Conservation (phyloP, 1,284 basidiomycete species). For the Leccinum cinnamomeum region DNA sequence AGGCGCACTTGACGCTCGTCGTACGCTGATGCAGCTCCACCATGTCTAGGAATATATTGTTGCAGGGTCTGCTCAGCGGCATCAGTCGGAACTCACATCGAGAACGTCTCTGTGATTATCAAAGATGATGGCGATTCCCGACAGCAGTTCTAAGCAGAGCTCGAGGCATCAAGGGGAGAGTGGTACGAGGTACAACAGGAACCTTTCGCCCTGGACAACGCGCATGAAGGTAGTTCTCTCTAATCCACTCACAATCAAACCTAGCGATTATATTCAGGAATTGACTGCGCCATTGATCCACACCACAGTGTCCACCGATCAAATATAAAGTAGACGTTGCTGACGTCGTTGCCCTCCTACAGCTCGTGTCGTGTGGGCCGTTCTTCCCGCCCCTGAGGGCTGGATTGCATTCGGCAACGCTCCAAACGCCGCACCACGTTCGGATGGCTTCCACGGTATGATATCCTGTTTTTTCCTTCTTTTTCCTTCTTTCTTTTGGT, state of each 20-base stretch:
- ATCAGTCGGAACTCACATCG: constrained; percentile 56
- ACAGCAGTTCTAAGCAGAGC: constrained; percentile 50
- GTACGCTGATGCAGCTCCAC: constrained; percentile 35
- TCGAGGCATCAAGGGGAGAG: constrained; percentile 56
- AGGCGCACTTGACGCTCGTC: constrained; percentile 37
- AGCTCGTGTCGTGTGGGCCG: constrained; percentile 64
- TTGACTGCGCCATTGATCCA: constrained; percentile 26
- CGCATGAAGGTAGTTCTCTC: constrained; percentile 7
- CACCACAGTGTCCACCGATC: constrained; percentile 32
- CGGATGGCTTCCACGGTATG: constrained; percentile 41
- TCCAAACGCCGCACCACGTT: constrained; percentile 49
- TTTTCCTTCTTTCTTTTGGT: too few relatives aligned
- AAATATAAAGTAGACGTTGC: constrained; percentile 54
- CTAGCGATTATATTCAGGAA: constrained; percentile 18
- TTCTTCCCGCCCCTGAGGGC: constrained; percentile 72
- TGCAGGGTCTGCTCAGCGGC: constrained; percentile 47
- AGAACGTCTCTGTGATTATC: constrained; percentile 50
- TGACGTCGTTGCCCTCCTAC: constrained; percentile 61
- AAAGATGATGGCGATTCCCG: constrained; percentile 49
- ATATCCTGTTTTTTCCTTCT: too few relatives aligned
- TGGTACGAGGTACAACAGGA: constrained; percentile 55
- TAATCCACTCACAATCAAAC: constrained; percentile 2
- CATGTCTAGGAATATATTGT: constrained; percentile 49
- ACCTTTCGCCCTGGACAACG: constrained; percentile 40
- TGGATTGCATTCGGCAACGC: constrained; percentile 61